Evolutionary conservation across 305 asterid genomes (phyloP), one percentile per base, ranked within the genome.

Genomic region (Galium porrigens): DNA sequence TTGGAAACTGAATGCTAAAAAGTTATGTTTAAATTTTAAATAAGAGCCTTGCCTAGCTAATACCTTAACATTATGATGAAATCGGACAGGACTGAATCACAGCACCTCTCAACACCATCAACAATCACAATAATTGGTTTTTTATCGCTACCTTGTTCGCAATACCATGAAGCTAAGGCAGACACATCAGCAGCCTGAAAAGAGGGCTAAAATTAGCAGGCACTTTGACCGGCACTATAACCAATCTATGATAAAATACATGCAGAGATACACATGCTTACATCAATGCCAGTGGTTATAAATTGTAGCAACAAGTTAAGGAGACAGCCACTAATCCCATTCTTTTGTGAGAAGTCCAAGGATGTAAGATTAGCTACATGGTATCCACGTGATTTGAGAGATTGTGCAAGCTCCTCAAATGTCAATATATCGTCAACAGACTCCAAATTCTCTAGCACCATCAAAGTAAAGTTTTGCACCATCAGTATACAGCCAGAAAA

Each of bases 101-200:
- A 79, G 75, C 96, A 92, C 73, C 94, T 84, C 81, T 89, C 96
- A 44, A 84, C 77, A 63, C 85, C 94, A 39, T 89, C 94, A 70
- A 92, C 79, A 78, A 89, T 82, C 58, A 92, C 82, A 78, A 89
- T 81, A 61, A 92, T 78, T 18, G 98, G 96, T 32, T 70, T 80
- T 72, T 75, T 85, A 71, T 54, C 55, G 70, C 83, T 79, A 68
- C 69, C 91, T 78, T 82, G 83, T 69, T 83, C 88, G 70, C 76
- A 59, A 61, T 85, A 89, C 98, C 96, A 92, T 48, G 91, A 87
- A 20, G 90, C 95, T 72, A 92, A 72, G 66, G 82, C 70, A 36
- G 95, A 89, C 72, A 92, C 73, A 73, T 92, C 95, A 75, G 95
- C 91, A 2, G 87, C 92, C 98, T 88, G 79, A 39, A 54, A 37